Evolutionary conservation across 305 asterid genomes (phyloP).

Genomic region (Fraxinus velutina): DNA sequence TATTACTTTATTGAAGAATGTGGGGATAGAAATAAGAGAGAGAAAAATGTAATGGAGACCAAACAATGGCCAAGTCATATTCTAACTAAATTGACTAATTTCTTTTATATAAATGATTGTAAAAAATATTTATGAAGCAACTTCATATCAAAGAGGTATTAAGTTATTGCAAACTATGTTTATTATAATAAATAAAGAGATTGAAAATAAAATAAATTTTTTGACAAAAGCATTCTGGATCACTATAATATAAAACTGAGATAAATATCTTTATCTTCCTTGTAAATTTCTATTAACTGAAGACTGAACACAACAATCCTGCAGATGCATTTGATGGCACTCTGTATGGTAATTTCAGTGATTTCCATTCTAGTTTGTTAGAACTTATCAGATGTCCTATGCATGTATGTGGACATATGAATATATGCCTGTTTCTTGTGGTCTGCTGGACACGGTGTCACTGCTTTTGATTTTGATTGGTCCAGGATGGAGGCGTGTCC

Average conservation of each 20-base stretch:
- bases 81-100: too few relatives aligned
- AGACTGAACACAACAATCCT: background rate
- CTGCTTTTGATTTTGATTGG: slow-evolving; percentile 17
- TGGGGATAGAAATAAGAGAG: too few relatives aligned
- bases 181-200: background rate
- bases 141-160: background rate
- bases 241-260: background rate
- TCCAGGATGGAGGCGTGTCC: slow-evolving; percentile 82
- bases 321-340: background rate
- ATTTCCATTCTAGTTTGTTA: background rate
- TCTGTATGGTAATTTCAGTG: background rate
- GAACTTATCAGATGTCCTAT: background rate
- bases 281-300: background rate
- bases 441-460: background rate
- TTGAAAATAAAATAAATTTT: background rate
- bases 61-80: background rate
- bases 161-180: background rate
- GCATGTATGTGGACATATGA: background rate
- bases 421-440: background rate
- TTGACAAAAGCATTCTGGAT: background rate
- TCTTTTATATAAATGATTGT: background rate
- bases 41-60: too few relatives aligned
- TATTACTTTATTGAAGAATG: too few relatives aligned
- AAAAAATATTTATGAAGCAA: background rate
- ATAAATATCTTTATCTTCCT: background rate